Base-by-base conservation (phyloP, 2,329 filamentous ascomycete genomes). In the Dothistroma septosporum region DNA sequence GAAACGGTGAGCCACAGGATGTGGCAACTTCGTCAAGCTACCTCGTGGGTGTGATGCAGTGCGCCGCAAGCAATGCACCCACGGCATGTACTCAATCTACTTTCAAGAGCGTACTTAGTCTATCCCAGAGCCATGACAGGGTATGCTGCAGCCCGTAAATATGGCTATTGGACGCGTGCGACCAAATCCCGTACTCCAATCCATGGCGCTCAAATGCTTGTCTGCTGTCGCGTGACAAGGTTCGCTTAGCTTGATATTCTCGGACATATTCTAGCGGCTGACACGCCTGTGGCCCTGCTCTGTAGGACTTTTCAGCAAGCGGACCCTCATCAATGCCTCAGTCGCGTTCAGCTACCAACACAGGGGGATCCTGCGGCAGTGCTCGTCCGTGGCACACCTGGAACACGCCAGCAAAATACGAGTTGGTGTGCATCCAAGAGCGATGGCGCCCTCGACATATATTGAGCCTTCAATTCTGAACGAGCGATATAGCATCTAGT, bases 181-280 rank as follows among this genome's bases (percentile, higher is more conserved):
- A 28, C 22, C 47, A 50, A 11, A 24, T 3, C 12, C 47, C 2
- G 14, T 32, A 10, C 47, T 28, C 47, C 47, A 50, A 14, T 32
- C 47, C 12, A 24, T 32, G 24, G 21, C 2, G 16, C 47, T 50
- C 21, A 50, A 32, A 53, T 32, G 50, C 50, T 53, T 53, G 50
- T 32, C 31, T 21, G 31, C 50, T 21, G 2, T n/a, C 31, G 49
- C 50, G 19, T 35, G 19, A 35, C 35, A 2, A 53, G 50, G 50
- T 35, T 53, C 50, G 50, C 50, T 35, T 53, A 35, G 50, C 31
- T 33, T 31, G 50, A 53, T 53, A 35, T 53, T 19, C 35, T 35
- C 50, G 50, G 50, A 53, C 50, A 53, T 53, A 3, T 28, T 19
- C 33, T 32, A 35, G 9, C 24, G 24, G 50, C 28, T 53, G 31